Percentiles rank a stretch among this genome's conserved stretches.
Conservation (phyloP, 2,329 filamentous ascomycete species). For the Achaetomium macrosporum region DNA sequence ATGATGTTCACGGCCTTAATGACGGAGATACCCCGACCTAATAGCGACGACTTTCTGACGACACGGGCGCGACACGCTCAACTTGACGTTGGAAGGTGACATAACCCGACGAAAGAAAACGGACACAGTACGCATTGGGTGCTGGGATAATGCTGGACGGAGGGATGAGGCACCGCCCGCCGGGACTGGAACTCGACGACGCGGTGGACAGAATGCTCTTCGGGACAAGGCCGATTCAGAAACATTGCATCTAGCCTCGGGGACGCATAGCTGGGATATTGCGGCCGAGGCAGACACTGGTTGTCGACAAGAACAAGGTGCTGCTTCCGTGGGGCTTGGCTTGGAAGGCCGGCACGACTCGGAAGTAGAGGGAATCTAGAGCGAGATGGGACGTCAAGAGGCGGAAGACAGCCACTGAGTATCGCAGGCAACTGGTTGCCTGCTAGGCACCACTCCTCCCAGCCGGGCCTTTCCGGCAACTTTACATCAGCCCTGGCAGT, state of each 20-base stretch:
- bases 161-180: conserved; percentile 9
- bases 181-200: conserved; percentile 13
- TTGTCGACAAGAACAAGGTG: conserved; percentile 37
- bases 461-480: conserved; percentile 1
- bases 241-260: conserved; percentile 35
- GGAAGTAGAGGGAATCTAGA: conserved; percentile 3
- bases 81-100: conserved; percentile 23
- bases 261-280: conserved; percentile 37
- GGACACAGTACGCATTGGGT: conserved; percentile 7
- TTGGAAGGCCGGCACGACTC: neutral
- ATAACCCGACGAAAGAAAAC: conserved; percentile 9
- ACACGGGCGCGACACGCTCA: conserved; percentile 11
- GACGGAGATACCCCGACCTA: conserved; percentile 29
- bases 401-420: neutral
- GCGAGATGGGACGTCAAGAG: neutral
- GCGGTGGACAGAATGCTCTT: conserved; percentile 11
- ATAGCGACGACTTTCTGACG: conserved; percentile 26
- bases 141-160: conserved; percentile 11
- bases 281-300: conserved; percentile 37
- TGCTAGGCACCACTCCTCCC: conserved; percentile 13
- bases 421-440: conserved; percentile 18
- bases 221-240: conserved; percentile 28
- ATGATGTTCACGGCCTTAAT: conserved; percentile 41
- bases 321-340: conserved; percentile 12
- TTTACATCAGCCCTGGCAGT: conserved; percentile 15